These are phyloP conservation scores for Bipolaris sorokiniana DNA, from an alignment of 2,329 filamentous ascomycete species.

Conservation along the genomic window DNA sequence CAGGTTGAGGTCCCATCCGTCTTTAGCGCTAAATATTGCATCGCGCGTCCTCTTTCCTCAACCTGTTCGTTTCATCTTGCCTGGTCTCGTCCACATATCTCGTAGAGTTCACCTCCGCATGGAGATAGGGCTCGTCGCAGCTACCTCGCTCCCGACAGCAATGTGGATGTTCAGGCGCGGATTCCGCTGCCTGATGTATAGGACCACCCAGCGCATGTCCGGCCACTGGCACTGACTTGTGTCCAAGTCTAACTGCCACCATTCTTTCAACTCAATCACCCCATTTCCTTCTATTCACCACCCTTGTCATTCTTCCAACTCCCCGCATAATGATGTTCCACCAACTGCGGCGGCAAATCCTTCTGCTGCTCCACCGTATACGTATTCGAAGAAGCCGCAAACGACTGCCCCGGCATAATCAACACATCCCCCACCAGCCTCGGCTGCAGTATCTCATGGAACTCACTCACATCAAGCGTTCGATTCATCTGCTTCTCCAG, in stretches of 20 bases:
- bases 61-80: not conserved
- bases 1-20: too few relatives aligned
- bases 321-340: slow-evolving; percentile 30
- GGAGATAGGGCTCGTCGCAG: not conserved
- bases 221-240: not conserved
- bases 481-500: slow-evolving; percentile 23
- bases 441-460: slow-evolving; percentile 32
- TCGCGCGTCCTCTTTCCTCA: not conserved
- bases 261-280: too few relatives aligned
- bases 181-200: not conserved
- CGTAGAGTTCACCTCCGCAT: not conserved
- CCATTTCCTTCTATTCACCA: slow-evolving; percentile 11
- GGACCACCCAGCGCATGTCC: not conserved
- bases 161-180: not conserved
- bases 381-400: slow-evolving; percentile 22
- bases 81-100: not conserved
- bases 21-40: not conserved
- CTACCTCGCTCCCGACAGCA: not conserved
- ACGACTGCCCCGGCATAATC: slow-evolving; percentile 26
- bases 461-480: slow-evolving; percentile 21
- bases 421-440: slow-evolving; percentile 39
- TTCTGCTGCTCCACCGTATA: slow-evolving; percentile 17
- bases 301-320: slow-evolving; percentile 30
- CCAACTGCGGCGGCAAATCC: slow-evolving; percentile 14
- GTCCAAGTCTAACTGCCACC: too few relatives aligned